Percentiles rank a stretch among this genome's conserved stretches.
Conservation (phyloP, 2,329 filamentous ascomycete species). For the Pseudogymnoascus sp. region DNA sequence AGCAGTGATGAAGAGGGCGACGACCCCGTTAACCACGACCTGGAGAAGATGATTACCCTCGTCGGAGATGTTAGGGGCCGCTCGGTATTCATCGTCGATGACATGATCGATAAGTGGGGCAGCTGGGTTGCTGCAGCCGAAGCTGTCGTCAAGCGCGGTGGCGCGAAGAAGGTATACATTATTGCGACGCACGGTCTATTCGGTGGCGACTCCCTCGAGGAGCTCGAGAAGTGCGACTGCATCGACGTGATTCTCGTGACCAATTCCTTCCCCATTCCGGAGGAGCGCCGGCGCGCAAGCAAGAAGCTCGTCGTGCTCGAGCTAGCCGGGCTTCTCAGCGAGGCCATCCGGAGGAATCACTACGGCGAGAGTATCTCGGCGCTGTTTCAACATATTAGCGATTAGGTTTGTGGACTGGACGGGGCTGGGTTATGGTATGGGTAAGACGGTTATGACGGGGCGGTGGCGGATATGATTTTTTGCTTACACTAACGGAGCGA, state of each 20-base stretch:
- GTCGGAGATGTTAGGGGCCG: conserved; percentile 87
- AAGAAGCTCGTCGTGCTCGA: conserved; percentile 86
- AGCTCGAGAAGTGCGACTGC: conserved; percentile 85
- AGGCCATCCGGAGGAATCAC: conserved; percentile 92
- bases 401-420: conserved; percentile 5
- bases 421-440: background rate
- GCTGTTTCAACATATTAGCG: conserved; percentile 12
- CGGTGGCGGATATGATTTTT: background rate
- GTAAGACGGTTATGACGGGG: background rate
- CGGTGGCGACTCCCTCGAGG: conserved; percentile 77
- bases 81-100: conserved; percentile 89
- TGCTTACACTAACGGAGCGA: conserved; percentile 2
- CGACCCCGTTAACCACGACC: conserved; percentile 66
- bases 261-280: conserved; percentile 88
- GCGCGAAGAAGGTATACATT: conserved; percentile 90
- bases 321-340: conserved; percentile 76
- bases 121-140: conserved; percentile 98
- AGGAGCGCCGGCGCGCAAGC: conserved; percentile 59
- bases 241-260: conserved; percentile 93
- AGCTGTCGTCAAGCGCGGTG: conserved; percentile 87
- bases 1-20: conserved; percentile 91
- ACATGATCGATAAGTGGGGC: conserved; percentile 96
- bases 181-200: conserved; percentile 97
- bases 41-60: conserved; percentile 95
- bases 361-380: conserved; percentile 76